Base-by-base conservation (phyloP, 495 filamentous ascomycete species). In the Neurospora sp. region DNA sequence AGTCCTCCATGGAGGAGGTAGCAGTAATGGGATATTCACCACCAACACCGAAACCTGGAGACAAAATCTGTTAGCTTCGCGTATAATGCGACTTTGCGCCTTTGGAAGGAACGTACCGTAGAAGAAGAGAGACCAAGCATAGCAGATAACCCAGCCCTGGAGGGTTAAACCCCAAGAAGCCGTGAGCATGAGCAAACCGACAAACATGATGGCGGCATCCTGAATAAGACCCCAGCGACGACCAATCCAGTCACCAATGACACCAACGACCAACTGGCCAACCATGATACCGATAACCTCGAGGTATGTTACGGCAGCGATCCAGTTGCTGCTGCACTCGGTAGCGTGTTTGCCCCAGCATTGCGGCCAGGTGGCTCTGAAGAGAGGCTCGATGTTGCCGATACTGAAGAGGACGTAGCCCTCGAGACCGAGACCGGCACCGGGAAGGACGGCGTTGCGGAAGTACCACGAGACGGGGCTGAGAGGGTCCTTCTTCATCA, bases 21-120 rank as follows among this genome's bases (percentile, higher is more conserved):
- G 94, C 94, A 27, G 94, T 97, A 87, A 97, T 97, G 44, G 94
- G 94, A 79, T 97, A 97, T 83, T 97, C 94, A 71, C 94, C 94
- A 81, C 94, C 94, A 72, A 97, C 94, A 77, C 94, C 94, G 74
- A 97, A 88, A 75, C 83, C 84, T 85, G 31, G n/a, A 66, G 31
- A 71, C 40, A 14, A 62, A 44, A 18, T 75, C 75, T 80, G 75
- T 69, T 14, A 39, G 20, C 27, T 70, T 27, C 18, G 59, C 35
- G 38, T 8, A 5, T 70, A 16, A 4, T 59, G 18, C 31, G 31
- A 54, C n/a, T 40, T 14, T n/a, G n/a, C 39, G 46, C 18, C 39
- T 37, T 38, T 3, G 23, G 6, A 9, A 4, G 10, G 69, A 48
- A 72, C 82, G 66, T 81, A 84, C 92, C 90, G 81, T 97, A 97